These are phyloP conservation scores for Stereum hirsutum DNA, from an alignment of 1,284 basidiomycete genomes.

Conservation along the genomic window DNA sequence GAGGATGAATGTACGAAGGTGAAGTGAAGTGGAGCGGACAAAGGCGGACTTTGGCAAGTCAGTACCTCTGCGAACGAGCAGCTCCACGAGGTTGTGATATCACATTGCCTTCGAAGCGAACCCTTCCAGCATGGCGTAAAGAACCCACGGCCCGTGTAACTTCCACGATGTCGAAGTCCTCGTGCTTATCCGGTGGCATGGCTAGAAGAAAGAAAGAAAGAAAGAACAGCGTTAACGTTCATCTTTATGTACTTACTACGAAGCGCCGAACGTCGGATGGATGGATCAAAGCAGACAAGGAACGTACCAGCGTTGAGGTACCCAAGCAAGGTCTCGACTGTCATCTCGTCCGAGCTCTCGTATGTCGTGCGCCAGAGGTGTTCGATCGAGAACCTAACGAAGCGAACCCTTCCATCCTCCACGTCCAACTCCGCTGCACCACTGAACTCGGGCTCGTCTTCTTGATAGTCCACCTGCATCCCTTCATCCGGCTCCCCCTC, in stretches of 20 bases:
- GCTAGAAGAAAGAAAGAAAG: too few species aligned
- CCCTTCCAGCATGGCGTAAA: slow-evolving; percentile 41
- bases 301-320: slow-evolving; percentile 70
- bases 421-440: neutral
- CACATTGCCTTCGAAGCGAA: slow-evolving; percentile 51
- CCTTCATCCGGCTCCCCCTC: too few species aligned
- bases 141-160: slow-evolving; percentile 48
- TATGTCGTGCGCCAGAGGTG: slow-evolving; percentile 60
- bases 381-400: slow-evolving; percentile 46
- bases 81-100: too few species aligned
- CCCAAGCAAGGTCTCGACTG: slow-evolving; percentile 52
- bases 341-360: slow-evolving; percentile 52
- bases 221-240: too few species aligned
- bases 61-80: too few species aligned
- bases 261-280: too few species aligned
- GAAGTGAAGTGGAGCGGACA: too few species aligned
- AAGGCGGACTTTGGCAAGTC: too few species aligned
- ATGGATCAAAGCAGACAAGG: too few species aligned
- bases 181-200: slow-evolving; percentile 65
- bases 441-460: neutral
- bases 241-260: too few species aligned
- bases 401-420: slow-evolving; percentile 35
- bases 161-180: slow-evolving; percentile 69
- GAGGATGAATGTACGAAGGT: too few species aligned
- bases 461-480: neutral